Evolutionary conservation across 2,329 filamentous ascomycete genomes (phyloP).

Genomic region (Scedosporium dehoogii): DNA sequence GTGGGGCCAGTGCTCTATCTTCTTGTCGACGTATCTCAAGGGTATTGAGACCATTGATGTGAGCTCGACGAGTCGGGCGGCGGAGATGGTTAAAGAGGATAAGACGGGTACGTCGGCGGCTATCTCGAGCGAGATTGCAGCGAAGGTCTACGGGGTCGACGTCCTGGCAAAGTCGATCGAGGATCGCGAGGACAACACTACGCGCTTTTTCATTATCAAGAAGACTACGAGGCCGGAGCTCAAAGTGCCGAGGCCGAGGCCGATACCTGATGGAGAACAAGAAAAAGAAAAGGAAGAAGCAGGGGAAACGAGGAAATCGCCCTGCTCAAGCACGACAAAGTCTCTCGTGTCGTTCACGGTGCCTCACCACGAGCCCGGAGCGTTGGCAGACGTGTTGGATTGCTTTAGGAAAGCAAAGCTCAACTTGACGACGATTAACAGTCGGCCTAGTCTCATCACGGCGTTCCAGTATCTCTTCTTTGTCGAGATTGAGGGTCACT

Average conservation of each 20-base stretch:
- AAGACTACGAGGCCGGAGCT: conserved; percentile 15
- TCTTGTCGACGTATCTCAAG: conserved; percentile 61
- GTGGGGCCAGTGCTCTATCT: conserved; percentile 78
- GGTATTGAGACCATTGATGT: conserved; percentile 74
- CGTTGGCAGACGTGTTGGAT: conserved; percentile 68
- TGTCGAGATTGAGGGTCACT: conserved; percentile 70
- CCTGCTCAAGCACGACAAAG: conserved; percentile 37
- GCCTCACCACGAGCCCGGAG: conserved; percentile 66
- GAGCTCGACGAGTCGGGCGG: conserved; percentile 75
- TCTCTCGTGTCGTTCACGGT: conserved; percentile 77
- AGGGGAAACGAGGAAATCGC: background rate
- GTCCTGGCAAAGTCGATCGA: conserved; percentile 62
- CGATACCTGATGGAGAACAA: too few species aligned
- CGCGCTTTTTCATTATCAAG: conserved; percentile 62
- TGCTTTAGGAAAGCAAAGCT: conserved; percentile 65
- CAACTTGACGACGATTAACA: conserved; percentile 87
- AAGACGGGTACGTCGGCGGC: conserved; percentile 56
- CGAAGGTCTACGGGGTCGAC: conserved; percentile 54
- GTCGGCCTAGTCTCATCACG: conserved; percentile 61
- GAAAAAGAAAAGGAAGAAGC: background rate
- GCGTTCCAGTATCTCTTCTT: conserved; percentile 94
- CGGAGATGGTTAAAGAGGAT: conserved; percentile 60
- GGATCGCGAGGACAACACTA: conserved; percentile 67
- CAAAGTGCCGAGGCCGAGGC: background rate
- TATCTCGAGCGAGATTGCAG: conserved; percentile 68